Evolutionary conservation across 164 flowering plant species (phyloP).

Genomic region (Vitis cinerea): DNA sequence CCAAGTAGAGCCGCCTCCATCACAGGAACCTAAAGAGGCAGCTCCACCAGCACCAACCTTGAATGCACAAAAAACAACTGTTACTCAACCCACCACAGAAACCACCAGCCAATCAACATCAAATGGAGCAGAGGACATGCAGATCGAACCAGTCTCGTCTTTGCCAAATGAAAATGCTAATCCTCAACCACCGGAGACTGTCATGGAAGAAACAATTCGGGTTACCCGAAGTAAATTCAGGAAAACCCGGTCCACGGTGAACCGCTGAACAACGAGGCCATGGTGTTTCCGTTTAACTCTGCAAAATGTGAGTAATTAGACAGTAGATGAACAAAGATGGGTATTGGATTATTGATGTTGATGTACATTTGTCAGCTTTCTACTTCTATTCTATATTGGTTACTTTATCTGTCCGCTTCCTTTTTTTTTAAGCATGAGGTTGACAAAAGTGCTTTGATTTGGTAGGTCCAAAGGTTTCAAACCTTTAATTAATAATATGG

Average conservation of each 20-base stretch:
- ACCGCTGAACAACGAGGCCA: conserved; percentile 1
- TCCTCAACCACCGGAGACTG: conserved; percentile 44
- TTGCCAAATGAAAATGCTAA: conserved; percentile 28
- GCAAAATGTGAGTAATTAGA: conserved; percentile 13
- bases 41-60: conserved; percentile 23
- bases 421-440: neutral
- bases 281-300: neutral
- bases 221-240: conserved; percentile 68
- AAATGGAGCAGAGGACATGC: conserved; percentile 40
- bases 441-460: no score
- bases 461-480: no score
- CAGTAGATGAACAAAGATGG: conserved; percentile 12
- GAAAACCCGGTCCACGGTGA: conserved; percentile 39
- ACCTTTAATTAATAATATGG: no score
- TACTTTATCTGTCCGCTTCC: conserved; percentile 4
- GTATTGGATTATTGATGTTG: conserved; percentile 7
- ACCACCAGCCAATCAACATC: conserved; percentile 23
- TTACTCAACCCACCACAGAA: conserved; percentile 18
- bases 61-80: conserved; percentile 26
- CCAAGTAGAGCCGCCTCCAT: conserved; percentile 27
- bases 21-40: conserved; percentile 19
- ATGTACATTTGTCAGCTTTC: conserved; percentile 26
- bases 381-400: conserved; percentile 16
- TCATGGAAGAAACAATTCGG: conserved; percentile 60
- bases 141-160: conserved; percentile 27